A percentile compares a stretch with the other conserved stretches of the same genome.
Conservation (phyloP, 371 early-diverging fungal genomes). For the Zopfochytrium polystomum region DNA sequence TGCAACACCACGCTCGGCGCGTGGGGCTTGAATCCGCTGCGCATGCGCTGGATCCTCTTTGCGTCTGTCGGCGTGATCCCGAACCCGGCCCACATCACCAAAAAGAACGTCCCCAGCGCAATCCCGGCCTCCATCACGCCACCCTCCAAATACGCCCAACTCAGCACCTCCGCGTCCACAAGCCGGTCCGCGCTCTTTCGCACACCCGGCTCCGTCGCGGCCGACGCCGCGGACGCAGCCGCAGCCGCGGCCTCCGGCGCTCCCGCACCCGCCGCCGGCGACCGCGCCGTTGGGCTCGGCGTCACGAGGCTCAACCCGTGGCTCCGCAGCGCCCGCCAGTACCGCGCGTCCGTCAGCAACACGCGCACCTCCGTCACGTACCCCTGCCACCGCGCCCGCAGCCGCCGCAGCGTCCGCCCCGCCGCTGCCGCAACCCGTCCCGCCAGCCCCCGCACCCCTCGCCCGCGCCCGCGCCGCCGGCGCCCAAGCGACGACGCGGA, state of each 20-base stretch:
- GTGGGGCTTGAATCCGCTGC: slow-evolving; percentile 41
- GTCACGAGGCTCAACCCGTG: not conserved
- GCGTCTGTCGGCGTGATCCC: slow-evolving; percentile 40
- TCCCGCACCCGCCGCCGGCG: too few relatives aligned
- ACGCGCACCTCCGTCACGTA: slow-evolving; percentile 34
- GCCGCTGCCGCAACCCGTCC: slow-evolving; percentile 19
- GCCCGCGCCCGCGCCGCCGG: too few relatives aligned
- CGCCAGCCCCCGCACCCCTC: not conserved
- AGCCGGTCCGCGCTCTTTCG: slow-evolving; percentile 38
- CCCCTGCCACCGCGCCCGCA: slow-evolving; percentile 29
- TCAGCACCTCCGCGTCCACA: slow-evolving; percentile 45
- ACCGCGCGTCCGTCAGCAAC: slow-evolving; percentile 34
- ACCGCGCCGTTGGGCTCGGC: not conserved
- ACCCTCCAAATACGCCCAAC: slow-evolving; percentile 50
- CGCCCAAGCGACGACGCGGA: not conserved
- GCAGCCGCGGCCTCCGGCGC: too few relatives aligned
- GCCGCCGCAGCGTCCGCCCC: not conserved
- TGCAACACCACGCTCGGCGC: slow-evolving; percentile 31
- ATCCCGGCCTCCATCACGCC: slow-evolving; percentile 51
- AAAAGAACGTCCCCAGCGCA: slow-evolving; percentile 46
- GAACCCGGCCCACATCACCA: slow-evolving; percentile 41
- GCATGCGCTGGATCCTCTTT: slow-evolving; percentile 37
- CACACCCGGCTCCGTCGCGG: too few relatives aligned
- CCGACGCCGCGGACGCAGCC: too few relatives aligned
- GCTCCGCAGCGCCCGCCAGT: slow-evolving; percentile 34